Evolutionary conservation across 306 rosid genomes (phyloP).

Genomic region (Erythrophleum fordii): DNA sequence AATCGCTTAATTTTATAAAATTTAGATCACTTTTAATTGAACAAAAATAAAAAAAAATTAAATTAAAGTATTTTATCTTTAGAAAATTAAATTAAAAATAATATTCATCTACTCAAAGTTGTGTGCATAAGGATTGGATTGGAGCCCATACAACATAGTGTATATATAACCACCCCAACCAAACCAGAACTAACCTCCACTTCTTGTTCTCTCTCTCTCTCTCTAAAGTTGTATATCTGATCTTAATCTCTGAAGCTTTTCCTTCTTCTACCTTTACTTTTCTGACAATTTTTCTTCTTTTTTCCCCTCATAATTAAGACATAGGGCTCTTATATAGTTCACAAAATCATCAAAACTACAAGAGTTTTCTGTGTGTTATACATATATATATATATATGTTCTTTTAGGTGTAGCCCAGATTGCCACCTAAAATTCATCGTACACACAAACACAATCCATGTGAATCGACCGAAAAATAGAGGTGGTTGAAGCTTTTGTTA

Average conservation of each 20-base stretch:
- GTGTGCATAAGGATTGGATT: neutral
- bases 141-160: conserved; percentile 23
- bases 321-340: neutral
- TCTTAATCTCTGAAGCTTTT: neutral
- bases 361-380: neutral
- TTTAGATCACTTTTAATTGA: too few species aligned
- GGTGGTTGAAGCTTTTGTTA: conserved; percentile 24
- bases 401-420: conserved; percentile 15
- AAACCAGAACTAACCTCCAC: conserved; percentile 34
- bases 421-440: conserved; percentile 6
- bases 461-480: conserved; percentile 41
- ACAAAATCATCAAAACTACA: neutral
- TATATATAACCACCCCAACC: conserved; percentile 49
- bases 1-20: too few species aligned
- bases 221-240: neutral
- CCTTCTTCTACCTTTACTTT: conserved; percentile 1
- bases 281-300: neutral
- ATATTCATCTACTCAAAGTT: neutral
- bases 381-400: too few species aligned
- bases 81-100: too few species aligned
- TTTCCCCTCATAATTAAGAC: neutral
- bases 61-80: too few species aligned
- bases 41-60: too few species aligned
- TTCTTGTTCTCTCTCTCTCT: neutral
- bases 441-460: conserved; percentile 23